Evolutionary conservation across 1,139 yeast genomes (phyloP).

Genomic region (Schwanniomyces etchellsii): DNA sequence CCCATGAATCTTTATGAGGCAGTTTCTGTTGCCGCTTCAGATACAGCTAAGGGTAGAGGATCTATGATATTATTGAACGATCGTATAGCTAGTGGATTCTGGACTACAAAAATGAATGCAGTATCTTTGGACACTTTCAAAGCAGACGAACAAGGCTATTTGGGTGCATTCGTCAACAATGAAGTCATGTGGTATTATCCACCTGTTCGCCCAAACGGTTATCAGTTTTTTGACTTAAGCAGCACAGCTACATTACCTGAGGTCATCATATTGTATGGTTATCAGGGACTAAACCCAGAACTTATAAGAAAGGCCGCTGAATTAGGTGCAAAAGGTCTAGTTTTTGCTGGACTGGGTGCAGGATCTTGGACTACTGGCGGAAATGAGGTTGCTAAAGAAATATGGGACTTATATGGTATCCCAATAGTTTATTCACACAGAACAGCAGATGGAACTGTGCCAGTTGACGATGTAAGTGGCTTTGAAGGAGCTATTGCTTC

Average conservation of each 20-base stretch:
- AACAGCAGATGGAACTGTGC: slow-evolving; percentile 54
- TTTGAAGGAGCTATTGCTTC: slow-evolving; percentile 39
- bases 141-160: slow-evolving; percentile 60
- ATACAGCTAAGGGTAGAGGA: slow-evolving; percentile 50
- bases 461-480: slow-evolving; percentile 28
- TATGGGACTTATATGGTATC: slow-evolving; percentile 25
- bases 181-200: slow-evolving; percentile 62
- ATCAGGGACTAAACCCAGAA: slow-evolving; percentile 51
- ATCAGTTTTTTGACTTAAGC: slow-evolving; percentile 32
- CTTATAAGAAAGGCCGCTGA: slow-evolving; percentile 36
- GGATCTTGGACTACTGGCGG: slow-evolving; percentile 57
- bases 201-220: slow-evolving; percentile 52
- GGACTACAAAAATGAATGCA: slow-evolving; percentile 64
- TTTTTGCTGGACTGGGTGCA: slow-evolving; percentile 68
- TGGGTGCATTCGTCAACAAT: slow-evolving; percentile 64
- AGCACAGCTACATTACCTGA: slow-evolving; percentile 25
- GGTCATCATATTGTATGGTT: slow-evolving; percentile 51
- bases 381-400: slow-evolving; percentile 31
- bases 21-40: slow-evolving; percentile 52
- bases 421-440: slow-evolving; percentile 63
- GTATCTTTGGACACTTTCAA: slow-evolving; percentile 66
- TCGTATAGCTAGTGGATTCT: slow-evolving; percentile 62
- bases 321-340: slow-evolving; percentile 46
- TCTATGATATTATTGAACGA: slow-evolving; percentile 61
- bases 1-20: slow-evolving; percentile 71